Base-by-base conservation (phyloP, 169 alveolate genomes). In the Plasmodium reichenowi region DNA sequence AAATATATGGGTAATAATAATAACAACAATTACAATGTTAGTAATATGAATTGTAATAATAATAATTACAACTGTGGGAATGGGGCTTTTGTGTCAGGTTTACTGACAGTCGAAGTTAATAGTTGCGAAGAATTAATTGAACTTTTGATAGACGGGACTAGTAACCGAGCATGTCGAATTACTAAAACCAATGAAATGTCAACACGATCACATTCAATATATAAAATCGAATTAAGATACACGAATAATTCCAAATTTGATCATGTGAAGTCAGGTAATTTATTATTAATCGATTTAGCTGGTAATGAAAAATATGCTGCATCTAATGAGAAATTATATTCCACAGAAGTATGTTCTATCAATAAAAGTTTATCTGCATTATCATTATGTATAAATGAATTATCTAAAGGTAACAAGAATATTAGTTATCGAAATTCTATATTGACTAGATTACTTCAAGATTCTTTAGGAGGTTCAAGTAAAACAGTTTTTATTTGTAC, bases 181-280 rank as follows among this genome's bases (percentile, higher is more conserved):
- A 95, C 97, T 0, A 88, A 91, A 70, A 93, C 91, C 74, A 95
- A 95, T 83, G 95, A 92, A 45, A 95, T 94, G 96, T 88, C 95
- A 47, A 93, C 96, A 59, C 59, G 97, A 62, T 92, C 96, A 38
- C 97, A 95, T 89, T 93, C 97, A 2, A 94, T 95, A 58, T 95
- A 93, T 93, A 94, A 94, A 85, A 91, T 95, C 17, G 94, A 93
- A 48, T 66, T 88, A 50, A 72, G 91, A 13, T 70, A 88, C 58
- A 50, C 54, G 2, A 68, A 64, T 66, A 71, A 45, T 67, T 66
- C 75, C 0, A 88, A 83, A 50, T 72, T 73, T 9, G 91, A 83
- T 29, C 7, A 13, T 67, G 68, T 22, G 9, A 83, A 68, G 62
- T 86, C 88, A 5, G 74, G 88, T 15, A 86, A 47, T 72, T 60